Evolutionary conservation across 1,139 yeast genomes (phyloP), one percentile per base, ranked within the genome.

Genomic region (Kurtzmaniella quercitrusa): DNA sequence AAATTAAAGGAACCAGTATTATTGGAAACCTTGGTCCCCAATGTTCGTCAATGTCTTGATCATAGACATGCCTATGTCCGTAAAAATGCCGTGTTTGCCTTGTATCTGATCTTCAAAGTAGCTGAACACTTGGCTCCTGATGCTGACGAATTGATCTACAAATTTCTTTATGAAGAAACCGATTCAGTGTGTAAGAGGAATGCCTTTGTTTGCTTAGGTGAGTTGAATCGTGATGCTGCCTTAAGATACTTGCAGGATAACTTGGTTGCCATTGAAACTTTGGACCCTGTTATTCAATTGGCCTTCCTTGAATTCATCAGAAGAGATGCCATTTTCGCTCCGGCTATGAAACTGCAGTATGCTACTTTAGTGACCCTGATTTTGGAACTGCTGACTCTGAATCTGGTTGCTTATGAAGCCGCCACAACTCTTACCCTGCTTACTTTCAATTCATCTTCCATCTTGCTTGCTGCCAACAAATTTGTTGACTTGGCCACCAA

Each of bases 61-160:
- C 96, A 94, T 65, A 86, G 98, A 56, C 98, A 93, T 65, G 96
- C 98, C 9, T 94, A 94, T 61, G 98, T 94, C 49, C 83, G 99
- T 62, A 94, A 94, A 66, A 93, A 94, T 62, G 98, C 98, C 9
- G 93, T 90, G 34, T 85, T 93, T 64, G 95, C 98, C 34, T 82
- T 93, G 48, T 81, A 79, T 58, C 82, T 95, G 25, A 88, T 94
- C 56, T 85, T 79, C 63, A 77, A 82, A 58, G 94, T 89, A 37
- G 82, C 94, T 39, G 87, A 84, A 39, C 94, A 87, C 63, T 78
- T 94, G 62, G 79, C 90, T 43, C 98, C 98, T 7, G 98, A 94
- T 68, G 96, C 98, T 16, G 85, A 91, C 45, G 96, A 88, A 53
- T 75, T 91, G 52, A 76, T 93, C 53, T 73, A 77, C 54, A 79